Base-by-base conservation (phyloP, 352 stramenopile genomes). In the Globisporangium emineosum region DNA sequence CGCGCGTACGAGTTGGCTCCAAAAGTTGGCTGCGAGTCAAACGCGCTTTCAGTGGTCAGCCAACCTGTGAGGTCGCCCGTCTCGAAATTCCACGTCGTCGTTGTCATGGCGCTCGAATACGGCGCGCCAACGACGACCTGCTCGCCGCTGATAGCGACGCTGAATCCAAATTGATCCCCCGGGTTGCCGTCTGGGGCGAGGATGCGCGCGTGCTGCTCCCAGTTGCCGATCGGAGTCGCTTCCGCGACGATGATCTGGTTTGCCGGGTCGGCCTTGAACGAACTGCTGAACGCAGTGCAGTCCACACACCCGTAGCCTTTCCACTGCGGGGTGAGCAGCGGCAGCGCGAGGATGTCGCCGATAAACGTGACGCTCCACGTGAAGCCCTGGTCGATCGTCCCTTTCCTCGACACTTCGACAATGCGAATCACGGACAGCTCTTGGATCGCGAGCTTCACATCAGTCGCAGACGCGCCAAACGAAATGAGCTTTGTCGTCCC, bases 31-130 rank as follows among this genome's bases (percentile, higher is more conserved):
- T 99, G 97, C 25, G 77, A 71, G 33, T 94, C 81, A 66, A 99
- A 99, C 10, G 96, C 96, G 25, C 77, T 91, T 4, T 96, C 97
- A 0, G 94, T 98, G 6, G 80, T 88, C 32, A 80, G 73, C 97
- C 96, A 99, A 1, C 97, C 97, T 0, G 82, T 89, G 40, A 99
- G 75, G 65, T 98, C 89, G 43, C 96, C 97, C 0, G 96, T 98
- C 65, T 99, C 97, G 69, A 99, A 99, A 70, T 99, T 88, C 95
- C 96, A 99, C 17, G 96, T 98, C 51, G 93, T 98, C 2, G 81
- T 93, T 2, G 88, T 81, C 17, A 93, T 78, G 2, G 86, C 83
- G 9, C 71, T 79, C 1, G 87, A 94, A 2, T 72, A 64, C 59
- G 80, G 75, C 5, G 89, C 87, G 3, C 89, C 87, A 4, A 96